Conservation (phyloP, 164 flowering plant genomes). For the Tinospora cordifolia region DNA sequence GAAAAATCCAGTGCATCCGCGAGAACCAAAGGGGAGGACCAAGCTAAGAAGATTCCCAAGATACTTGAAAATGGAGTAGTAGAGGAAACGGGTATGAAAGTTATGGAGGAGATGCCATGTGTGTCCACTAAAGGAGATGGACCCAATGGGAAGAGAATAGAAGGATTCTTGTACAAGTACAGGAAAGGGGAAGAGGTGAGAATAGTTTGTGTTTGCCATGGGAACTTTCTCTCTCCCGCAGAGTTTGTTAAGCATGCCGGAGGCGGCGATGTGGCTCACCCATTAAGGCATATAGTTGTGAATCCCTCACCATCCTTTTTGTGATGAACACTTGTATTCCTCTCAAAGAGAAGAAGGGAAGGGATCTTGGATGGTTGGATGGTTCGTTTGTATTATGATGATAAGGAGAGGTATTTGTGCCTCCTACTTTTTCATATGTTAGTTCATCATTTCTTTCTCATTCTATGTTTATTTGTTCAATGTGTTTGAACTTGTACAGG, state of each 20-base stretch:
- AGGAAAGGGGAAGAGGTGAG: constrained; percentile 68
- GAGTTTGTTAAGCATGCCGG: constrained; percentile 90
- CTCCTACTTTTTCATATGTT: background rate
- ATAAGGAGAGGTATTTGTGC: background rate
- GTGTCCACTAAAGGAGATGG: constrained; percentile 71
- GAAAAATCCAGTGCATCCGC: constrained; percentile 9
- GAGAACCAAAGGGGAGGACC: background rate
- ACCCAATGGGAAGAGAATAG: constrained; percentile 54
- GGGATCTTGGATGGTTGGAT: background rate
- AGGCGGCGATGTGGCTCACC: constrained; percentile 65
- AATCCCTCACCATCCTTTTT: constrained; percentile 32
- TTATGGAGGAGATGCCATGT: constrained; percentile 65
- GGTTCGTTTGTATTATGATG: background rate
- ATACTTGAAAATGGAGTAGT: background rate
- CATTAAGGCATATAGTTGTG: constrained; percentile 72
- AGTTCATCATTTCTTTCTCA: background rate
- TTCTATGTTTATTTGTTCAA: background rate
- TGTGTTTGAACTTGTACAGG: background rate
- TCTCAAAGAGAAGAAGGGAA: background rate
- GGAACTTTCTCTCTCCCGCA: constrained; percentile 63
- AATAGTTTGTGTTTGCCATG: constrained; percentile 89
- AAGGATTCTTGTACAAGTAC: constrained; percentile 71
- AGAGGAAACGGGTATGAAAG: constrained; percentile 26
- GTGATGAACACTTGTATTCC: background rate
- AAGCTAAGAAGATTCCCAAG: constrained; percentile 5